Conservation (phyloP, 2,329 filamentous ascomycete species). For the Penicillium sp. region DNA sequence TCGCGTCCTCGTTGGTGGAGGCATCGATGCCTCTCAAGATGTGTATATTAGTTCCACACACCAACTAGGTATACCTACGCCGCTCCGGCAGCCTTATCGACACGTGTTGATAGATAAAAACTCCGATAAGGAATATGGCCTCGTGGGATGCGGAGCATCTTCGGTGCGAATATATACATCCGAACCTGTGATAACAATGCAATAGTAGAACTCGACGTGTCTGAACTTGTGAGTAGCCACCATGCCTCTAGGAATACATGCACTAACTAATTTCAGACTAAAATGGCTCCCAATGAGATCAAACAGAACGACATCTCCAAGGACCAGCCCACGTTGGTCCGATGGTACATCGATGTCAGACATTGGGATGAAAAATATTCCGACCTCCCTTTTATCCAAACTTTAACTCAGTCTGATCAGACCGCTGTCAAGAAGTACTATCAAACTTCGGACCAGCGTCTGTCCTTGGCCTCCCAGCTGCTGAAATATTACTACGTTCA, state of each 20-base stretch:
- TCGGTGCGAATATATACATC: not conserved
- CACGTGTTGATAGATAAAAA: constrained; percentile 1
- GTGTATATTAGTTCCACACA: not conserved
- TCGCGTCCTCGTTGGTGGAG: not conserved
- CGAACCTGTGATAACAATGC: not conserved
- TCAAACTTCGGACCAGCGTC: constrained; percentile 57
- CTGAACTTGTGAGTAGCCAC: not conserved
- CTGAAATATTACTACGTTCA: constrained; percentile 63
- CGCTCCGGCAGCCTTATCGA: not conserved
- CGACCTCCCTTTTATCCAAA: constrained; percentile 42
- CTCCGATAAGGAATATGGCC: not conserved
- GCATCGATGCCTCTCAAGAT: not conserved
- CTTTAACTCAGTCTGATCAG: constrained; percentile 50
- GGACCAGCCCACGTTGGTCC: constrained; percentile 28
- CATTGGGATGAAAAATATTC: constrained; percentile 29
- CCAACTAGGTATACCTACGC: not conserved
- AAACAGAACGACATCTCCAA: constrained; percentile 10
- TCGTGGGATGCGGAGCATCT: not conserved
- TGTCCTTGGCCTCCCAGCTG: constrained; percentile 61
- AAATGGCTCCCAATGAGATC: constrained; percentile 20
- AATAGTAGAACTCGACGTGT: not conserved
- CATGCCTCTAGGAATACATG: not conserved
- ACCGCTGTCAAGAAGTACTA: constrained; percentile 51
- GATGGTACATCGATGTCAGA: constrained; percentile 49
- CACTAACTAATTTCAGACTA: not conserved